A percentile compares a stretch with the other conserved stretches of the same genome.
phyloP scores from a whole-genome alignment of 1,284 basidiomycete genomes.

The Fomitopsis betulina region DNA sequence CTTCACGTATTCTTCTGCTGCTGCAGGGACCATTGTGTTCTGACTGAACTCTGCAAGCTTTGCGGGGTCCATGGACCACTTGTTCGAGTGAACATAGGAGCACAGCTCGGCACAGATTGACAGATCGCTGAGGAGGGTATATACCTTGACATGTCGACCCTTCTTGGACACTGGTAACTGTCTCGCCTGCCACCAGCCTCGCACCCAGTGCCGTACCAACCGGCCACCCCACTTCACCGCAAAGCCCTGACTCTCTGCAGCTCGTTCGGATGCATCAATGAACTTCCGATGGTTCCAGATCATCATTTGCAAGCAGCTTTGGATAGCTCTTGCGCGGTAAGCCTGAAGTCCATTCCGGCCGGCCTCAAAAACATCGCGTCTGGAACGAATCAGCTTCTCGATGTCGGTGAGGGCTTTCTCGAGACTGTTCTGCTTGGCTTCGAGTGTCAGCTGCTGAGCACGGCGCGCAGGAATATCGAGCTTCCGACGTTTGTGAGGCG shows the following conservation, averaged over 20 bases:
- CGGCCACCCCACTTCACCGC: too few species aligned
- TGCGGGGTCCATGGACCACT: slow-evolving; percentile 31
- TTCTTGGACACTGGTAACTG: slow-evolving; percentile 24
- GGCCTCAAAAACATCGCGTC: background rate
- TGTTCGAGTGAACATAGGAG: slow-evolving; percentile 23
- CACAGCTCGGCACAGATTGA: slow-evolving; percentile 18
- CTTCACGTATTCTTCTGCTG: slow-evolving; percentile 25
- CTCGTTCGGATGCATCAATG: background rate
- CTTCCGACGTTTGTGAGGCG: background rate
- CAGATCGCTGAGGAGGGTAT: slow-evolving; percentile 26
- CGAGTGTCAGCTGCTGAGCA: background rate
- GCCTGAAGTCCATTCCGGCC: background rate
- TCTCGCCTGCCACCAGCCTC: background rate
- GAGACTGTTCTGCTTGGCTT: background rate
- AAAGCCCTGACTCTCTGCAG: background rate
- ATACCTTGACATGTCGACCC: slow-evolving; percentile 29
- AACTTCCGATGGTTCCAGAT: background rate
- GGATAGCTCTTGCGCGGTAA: background rate
- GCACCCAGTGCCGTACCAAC: too few species aligned
- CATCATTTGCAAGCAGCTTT: background rate
- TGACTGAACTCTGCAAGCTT: slow-evolving; percentile 26
- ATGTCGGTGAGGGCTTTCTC: background rate
- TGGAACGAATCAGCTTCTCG: background rate
- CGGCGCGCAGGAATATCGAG: background rate
- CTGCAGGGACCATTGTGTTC: slow-evolving; percentile 22